These are phyloP conservation scores for Lipomyces mesembrius DNA, from an alignment of 805 yeast species.

Conservation along the genomic window DNA sequence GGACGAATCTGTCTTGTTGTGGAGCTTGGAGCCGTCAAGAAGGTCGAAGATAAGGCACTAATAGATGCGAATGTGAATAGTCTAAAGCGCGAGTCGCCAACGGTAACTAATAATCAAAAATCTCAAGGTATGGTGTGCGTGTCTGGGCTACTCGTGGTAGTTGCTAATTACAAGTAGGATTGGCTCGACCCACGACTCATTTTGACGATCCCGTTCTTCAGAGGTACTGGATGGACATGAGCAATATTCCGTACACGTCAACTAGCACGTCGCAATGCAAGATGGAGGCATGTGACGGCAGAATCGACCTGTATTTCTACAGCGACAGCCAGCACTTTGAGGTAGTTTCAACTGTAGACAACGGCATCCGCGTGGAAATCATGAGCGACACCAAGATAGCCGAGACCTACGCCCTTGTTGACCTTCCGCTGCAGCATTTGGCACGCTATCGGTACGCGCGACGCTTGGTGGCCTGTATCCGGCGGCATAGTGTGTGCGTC, in stretches of 20 bases:
- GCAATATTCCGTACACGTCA: slow-evolving; percentile 3
- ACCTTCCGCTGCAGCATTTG: slow-evolving; percentile 15
- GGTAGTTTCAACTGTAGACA: background rate
- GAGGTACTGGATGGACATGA: slow-evolving; percentile 4
- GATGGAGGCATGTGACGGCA: slow-evolving; percentile 4
- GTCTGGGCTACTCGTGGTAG: background rate
- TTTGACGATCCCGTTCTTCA: background rate
- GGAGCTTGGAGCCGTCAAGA: background rate
- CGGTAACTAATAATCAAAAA: background rate
- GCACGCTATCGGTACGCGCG: slow-evolving; percentile 11
- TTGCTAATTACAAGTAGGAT: background rate
- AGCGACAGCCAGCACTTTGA: background rate
- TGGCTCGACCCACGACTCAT: background rate
- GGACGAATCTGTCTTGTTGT: background rate
- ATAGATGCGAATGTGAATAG: background rate
- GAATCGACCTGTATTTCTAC: slow-evolving; percentile 3
- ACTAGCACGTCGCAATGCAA: slow-evolving; percentile 11
- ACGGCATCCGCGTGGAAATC: background rate
- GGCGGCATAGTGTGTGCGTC: slow-evolving; percentile 12
- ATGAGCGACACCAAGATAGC: background rate
- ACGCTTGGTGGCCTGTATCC: slow-evolving; percentile 4
- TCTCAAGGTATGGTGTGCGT: background rate
- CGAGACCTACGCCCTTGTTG: slow-evolving; percentile 11
- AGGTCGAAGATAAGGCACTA: background rate
- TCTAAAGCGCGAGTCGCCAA: background rate